A percentile compares a stretch with the other conserved stretches of the same genome.
Evolutionary conservation across 257 asterid species (phyloP).

Genomic region (Solanum virginianum): DNA sequence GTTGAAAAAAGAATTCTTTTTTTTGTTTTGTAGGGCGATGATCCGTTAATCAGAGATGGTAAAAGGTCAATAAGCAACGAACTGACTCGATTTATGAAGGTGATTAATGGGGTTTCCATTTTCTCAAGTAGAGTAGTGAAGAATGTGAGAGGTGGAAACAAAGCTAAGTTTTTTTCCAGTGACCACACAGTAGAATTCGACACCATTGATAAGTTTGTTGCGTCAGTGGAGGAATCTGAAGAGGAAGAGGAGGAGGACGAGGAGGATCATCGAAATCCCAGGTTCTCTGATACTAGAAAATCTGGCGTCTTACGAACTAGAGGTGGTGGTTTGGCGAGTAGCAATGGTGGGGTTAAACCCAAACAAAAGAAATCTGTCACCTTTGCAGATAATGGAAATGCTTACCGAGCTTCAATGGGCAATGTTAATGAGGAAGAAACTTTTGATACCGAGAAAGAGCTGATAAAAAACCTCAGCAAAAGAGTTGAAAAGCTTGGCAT

Average conservation of each 20-base stretch:
- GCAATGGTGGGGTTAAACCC: slow-evolving; percentile 12
- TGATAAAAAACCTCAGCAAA: slow-evolving; percentile 14
- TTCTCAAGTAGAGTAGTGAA: slow-evolving; percentile 19
- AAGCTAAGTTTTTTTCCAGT: slow-evolving; percentile 6
- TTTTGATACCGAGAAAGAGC: slow-evolving; percentile 13
- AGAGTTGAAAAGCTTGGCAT: slow-evolving; percentile 39
- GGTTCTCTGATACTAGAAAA: slow-evolving; percentile 4
- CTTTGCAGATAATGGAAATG: slow-evolving; percentile 33
- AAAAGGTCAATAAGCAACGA: slow-evolving; percentile 44
- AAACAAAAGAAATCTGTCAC: slow-evolving; percentile 52
- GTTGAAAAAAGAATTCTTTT: not conserved
- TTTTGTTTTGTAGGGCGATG: slow-evolving; percentile 47
- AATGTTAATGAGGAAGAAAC: slow-evolving; percentile 17
- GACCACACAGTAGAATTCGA: not conserved
- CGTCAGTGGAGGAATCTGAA: slow-evolving; percentile 8
- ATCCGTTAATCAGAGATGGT: slow-evolving; percentile 79
- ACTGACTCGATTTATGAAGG: slow-evolving; percentile 40
- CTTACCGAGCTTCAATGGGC: not conserved
- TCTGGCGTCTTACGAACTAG: not conserved
- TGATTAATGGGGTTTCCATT: slow-evolving; percentile 26
- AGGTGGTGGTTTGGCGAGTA: not conserved
- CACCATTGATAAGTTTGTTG: slow-evolving; percentile 7
- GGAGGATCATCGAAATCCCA: slow-evolving; percentile 13
- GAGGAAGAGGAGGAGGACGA: slow-evolving; percentile 34
- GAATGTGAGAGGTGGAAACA: slow-evolving; percentile 21